These are phyloP conservation scores for Pelargonium australe DNA, from an alignment of 441 rosid species.

Conservation along the genomic window DNA sequence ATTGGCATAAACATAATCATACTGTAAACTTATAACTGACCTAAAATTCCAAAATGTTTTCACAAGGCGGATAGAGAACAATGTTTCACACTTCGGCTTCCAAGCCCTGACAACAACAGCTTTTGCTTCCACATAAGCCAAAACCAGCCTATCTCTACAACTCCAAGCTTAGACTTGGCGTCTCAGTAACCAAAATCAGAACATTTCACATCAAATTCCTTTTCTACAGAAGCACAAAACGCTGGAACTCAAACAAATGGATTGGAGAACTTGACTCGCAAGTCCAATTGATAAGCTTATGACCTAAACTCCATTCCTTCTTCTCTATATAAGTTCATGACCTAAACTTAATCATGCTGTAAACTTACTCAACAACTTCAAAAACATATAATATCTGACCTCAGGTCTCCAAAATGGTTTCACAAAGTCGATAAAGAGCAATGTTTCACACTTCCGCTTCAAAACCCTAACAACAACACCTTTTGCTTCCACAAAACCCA, in stretches of 20 bases:
- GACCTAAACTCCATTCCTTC: too few relatives aligned
- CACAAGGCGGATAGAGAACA: neutral
- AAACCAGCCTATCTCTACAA: conserved; percentile 1
- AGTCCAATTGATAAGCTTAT: too few relatives aligned
- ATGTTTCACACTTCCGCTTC: conserved; percentile 3
- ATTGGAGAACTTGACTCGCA: too few relatives aligned
- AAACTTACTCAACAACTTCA: neutral
- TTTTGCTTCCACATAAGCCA: neutral
- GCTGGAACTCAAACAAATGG: too few relatives aligned
- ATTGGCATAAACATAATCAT: neutral
- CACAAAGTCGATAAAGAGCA: neutral
- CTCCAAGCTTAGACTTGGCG: conserved; percentile 22
- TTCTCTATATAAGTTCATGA: neutral
- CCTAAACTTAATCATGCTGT: neutral
- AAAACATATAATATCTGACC: neutral
- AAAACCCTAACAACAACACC: conserved; percentile 22
- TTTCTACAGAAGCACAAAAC: too few relatives aligned
- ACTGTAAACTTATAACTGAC: neutral
- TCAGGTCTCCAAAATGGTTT: neutral
- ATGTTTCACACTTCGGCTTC: conserved; percentile 3
- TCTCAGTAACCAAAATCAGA: neutral
- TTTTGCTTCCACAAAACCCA: neutral
- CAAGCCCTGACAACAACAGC: conserved; percentile 21
- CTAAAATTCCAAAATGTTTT: neutral
- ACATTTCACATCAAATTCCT: neutral